phyloP scores from a whole-genome alignment of 148 eudicot species.

The Rhododendron vialii region DNA sequence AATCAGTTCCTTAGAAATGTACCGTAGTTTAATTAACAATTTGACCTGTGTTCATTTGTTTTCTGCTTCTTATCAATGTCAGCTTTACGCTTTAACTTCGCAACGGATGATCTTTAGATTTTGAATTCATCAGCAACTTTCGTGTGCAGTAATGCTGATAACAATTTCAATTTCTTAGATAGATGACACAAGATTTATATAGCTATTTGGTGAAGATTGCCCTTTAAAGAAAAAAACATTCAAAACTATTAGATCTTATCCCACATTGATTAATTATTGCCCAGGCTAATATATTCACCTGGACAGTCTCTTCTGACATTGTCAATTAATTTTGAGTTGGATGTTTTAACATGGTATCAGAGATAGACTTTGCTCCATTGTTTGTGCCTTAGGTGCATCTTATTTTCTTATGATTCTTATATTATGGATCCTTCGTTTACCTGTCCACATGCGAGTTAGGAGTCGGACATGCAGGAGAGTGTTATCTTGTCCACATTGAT shows the following conservation, averaged over 20 bases:
- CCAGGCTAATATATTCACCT: background rate
- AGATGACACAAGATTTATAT: too few relatives aligned
- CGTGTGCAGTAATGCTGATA: background rate
- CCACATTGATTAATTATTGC: background rate
- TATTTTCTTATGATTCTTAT: background rate
- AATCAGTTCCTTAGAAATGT: conserved; percentile 16
- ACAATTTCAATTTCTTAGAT: background rate
- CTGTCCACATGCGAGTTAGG: background rate
- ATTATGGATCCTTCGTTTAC: background rate
- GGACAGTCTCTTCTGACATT: background rate
- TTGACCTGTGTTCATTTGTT: conserved; percentile 11
- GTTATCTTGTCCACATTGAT: background rate
- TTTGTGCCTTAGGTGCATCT: background rate
- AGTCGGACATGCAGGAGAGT: background rate
- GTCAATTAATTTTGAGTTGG: background rate
- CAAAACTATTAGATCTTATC: background rate
- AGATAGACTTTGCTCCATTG: background rate
- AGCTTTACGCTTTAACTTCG: background rate
- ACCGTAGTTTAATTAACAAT: conserved; percentile 2
- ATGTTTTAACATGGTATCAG: background rate
- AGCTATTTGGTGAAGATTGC: background rate
- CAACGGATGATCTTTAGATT: background rate
- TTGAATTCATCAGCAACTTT: background rate
- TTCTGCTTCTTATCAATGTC: background rate
- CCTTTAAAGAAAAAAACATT: background rate